Evolutionary conservation across 2,329 filamentous ascomycete species (phyloP).

Genomic region (Penicillium sp.): DNA sequence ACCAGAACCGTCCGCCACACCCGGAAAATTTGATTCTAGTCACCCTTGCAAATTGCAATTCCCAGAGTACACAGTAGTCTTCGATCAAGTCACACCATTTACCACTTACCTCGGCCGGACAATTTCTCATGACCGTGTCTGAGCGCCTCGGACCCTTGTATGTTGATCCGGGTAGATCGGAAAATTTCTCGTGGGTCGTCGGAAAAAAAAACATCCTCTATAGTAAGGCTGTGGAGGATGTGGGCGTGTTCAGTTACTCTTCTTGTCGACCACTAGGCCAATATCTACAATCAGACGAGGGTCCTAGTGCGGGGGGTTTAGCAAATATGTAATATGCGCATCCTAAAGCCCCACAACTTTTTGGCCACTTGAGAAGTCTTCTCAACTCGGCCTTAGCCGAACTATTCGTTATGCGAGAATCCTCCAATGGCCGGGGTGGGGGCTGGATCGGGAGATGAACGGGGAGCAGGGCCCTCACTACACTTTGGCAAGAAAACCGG

Average conservation of each 20-base stretch:
- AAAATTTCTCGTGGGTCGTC: neutral
- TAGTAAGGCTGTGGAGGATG: neutral
- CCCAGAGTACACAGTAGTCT: neutral
- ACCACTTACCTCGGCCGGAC: neutral
- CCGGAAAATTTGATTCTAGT: neutral
- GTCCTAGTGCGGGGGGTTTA: neutral
- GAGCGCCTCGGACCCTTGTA: slow-evolving; percentile 8
- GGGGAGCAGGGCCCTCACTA: neutral
- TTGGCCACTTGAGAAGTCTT: too few species aligned
- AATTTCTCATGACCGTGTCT: neutral
- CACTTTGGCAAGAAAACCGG: slow-evolving; percentile 5
- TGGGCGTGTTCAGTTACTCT: neutral
- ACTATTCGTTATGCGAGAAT: neutral
- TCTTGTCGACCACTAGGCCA: neutral
- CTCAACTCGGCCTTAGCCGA: neutral
- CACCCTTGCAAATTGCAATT: neutral
- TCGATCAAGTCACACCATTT: too few species aligned
- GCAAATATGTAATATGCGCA: too few species aligned
- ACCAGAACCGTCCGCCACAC: neutral
- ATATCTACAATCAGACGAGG: neutral
- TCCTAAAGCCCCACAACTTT: too few species aligned
- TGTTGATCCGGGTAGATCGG: slow-evolving; percentile 13
- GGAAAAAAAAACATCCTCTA: neutral
- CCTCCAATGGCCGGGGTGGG: neutral
- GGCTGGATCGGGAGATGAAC: slow-evolving; percentile 12